These are phyloP conservation scores for Pogostemon cablin DNA, from an alignment of 257 asterid genomes.

Conservation along the genomic window DNA sequence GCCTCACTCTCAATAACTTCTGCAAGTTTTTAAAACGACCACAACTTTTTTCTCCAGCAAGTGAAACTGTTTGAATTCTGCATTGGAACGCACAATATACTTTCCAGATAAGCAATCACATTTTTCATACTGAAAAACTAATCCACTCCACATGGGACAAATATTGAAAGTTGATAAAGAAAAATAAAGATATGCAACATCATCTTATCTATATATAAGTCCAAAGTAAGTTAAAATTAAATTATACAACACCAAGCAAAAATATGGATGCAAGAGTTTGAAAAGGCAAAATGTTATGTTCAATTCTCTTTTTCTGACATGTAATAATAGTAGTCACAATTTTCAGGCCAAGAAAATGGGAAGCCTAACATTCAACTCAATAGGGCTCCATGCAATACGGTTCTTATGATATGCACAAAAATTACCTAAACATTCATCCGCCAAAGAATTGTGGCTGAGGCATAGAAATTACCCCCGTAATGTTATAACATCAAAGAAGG, in stretches of 20 bases:
- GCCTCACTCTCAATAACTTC: constrained; percentile 55
- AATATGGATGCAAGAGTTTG: constrained; percentile 20
- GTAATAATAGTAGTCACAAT: not conserved
- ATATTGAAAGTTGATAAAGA: not conserved
- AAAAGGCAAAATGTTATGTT: not conserved
- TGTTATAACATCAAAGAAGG: too few relatives aligned
- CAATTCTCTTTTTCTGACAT: not conserved
- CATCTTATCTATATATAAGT: constrained; percentile 6
- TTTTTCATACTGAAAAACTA: constrained; percentile 6
- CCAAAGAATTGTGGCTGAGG: too few relatives aligned
- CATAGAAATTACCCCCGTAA: too few relatives aligned
- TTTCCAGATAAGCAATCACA: constrained; percentile 21
- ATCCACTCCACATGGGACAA: not conserved
- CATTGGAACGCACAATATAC: constrained; percentile 26
- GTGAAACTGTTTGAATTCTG: constrained; percentile 74
- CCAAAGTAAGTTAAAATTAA: constrained; percentile 8
- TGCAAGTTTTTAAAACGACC: constrained; percentile 58
- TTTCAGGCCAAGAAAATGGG: not conserved
- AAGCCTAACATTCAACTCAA: not conserved
- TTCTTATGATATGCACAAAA: not conserved
- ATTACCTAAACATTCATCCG: too few relatives aligned
- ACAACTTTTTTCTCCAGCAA: constrained; percentile 75
- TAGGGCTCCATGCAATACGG: not conserved
- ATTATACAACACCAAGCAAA: constrained; percentile 6
- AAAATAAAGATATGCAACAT: constrained; percentile 8